phyloP scores from a whole-genome alignment of 768 basidiomycete species.

The Amanita pseudoporphyria region DNA sequence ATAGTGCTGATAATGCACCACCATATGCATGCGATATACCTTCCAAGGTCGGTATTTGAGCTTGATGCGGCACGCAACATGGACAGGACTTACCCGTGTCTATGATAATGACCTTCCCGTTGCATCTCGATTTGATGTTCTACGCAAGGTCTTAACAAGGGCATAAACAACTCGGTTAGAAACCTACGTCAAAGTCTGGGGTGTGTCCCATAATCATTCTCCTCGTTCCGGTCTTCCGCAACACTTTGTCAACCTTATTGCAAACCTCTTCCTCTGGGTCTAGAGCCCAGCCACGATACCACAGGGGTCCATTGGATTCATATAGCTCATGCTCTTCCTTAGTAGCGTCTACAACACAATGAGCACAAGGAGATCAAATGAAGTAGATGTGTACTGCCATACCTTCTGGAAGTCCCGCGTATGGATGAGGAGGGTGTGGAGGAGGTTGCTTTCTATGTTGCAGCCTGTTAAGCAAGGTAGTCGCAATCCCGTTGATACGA shows the following conservation, averaged over 20 bases:
- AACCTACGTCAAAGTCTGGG: slow-evolving; percentile 63
- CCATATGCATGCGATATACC: slow-evolving; percentile 96
- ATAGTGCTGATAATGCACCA: slow-evolving; percentile 83
- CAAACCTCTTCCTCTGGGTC: slow-evolving; percentile 65
- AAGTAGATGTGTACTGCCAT: slow-evolving; percentile 10
- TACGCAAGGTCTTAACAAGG: slow-evolving; percentile 16
- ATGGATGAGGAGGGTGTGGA: slow-evolving; percentile 76
- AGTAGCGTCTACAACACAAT: slow-evolving; percentile 39
- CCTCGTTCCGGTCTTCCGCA: slow-evolving; percentile 68
- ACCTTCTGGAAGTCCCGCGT: slow-evolving; percentile 57
- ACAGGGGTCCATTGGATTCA: slow-evolving; percentile 71
- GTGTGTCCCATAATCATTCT: slow-evolving; percentile 97
- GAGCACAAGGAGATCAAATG: slow-evolving; percentile 6
- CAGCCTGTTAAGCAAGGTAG: slow-evolving; percentile 59
- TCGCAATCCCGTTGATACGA: slow-evolving; percentile 68
- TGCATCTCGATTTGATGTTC: slow-evolving; percentile 78
- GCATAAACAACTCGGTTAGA: background rate
- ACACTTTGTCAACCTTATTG: slow-evolving; percentile 56
- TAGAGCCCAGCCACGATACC: slow-evolving; percentile 93
- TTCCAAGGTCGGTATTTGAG: slow-evolving; percentile 14
- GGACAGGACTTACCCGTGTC: slow-evolving; percentile 59
- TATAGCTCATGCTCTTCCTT: slow-evolving; percentile 65
- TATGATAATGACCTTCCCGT: slow-evolving; percentile 91
- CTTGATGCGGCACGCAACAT: no score
- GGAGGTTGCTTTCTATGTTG: slow-evolving; percentile 57